A percentile compares a stretch with the other conserved stretches of the same genome.
phyloP scores from a whole-genome alignment of 805 yeast species.

The Cyberlindnera mississippiensis region DNA sequence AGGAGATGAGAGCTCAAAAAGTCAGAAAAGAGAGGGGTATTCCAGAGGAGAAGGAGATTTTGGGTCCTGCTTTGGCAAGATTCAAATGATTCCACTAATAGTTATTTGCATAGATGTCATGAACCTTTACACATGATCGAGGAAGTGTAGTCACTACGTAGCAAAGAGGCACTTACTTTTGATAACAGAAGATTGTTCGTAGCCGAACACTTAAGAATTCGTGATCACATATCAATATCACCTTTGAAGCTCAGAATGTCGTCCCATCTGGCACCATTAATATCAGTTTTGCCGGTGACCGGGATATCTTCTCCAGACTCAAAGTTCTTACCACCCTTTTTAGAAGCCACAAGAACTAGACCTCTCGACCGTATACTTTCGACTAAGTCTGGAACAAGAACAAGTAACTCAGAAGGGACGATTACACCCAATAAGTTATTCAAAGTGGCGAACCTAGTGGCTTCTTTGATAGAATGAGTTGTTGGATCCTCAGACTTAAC shows the following conservation, averaged over 20 bases:
- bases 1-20: slow-evolving; percentile 57
- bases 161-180: background rate
- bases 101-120: background rate
- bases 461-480: slow-evolving; percentile 75
- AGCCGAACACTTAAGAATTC: background rate
- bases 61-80: slow-evolving; percentile 39
- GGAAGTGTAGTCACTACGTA: background rate
- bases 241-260: slow-evolving; percentile 66
- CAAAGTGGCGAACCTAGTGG: slow-evolving; percentile 70
- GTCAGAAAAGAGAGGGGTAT: slow-evolving; percentile 43
- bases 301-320: slow-evolving; percentile 12
- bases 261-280: slow-evolving; percentile 65
- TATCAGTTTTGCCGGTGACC: slow-evolving; percentile 22
- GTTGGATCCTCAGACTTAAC: slow-evolving; percentile 35
- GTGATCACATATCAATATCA: slow-evolving; percentile 41
- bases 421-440: slow-evolving; percentile 86
- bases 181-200: background rate
- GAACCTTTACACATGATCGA: background rate
- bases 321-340: slow-evolving; percentile 31
- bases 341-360: slow-evolving; percentile 72
- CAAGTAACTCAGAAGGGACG: slow-evolving; percentile 65
- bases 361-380: slow-evolving; percentile 78
- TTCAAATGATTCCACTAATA: slow-evolving; percentile 23
- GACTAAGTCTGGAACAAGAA: slow-evolving; percentile 70
- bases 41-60: slow-evolving; percentile 42